Percentiles rank a stretch among this genome's conserved stretches.
phyloP scores from a whole-genome alignment of 1,284 basidiomycete genomes.

The Apiotrichum domesticum region DNA sequence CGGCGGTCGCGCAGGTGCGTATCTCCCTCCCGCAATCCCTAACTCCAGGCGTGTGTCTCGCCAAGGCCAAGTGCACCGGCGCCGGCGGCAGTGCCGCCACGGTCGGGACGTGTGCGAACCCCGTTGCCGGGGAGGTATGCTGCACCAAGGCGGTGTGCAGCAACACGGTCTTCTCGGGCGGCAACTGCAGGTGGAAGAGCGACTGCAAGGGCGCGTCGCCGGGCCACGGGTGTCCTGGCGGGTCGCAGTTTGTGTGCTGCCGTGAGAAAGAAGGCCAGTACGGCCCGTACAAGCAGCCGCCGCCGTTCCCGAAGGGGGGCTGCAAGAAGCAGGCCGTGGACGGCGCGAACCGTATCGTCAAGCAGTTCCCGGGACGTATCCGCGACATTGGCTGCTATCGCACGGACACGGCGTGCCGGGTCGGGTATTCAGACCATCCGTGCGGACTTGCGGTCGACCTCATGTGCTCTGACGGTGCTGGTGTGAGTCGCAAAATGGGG shows the following conservation, averaged over 20 bases:
- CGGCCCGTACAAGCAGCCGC: not conserved
- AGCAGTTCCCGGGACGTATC: not conserved
- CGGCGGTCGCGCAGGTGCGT: not conserved
- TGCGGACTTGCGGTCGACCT: not conserved
- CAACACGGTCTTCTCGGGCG: not conserved
- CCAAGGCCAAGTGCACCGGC: not conserved
- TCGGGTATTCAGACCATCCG: not conserved
- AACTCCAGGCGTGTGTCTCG: not conserved
- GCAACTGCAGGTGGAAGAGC: slow-evolving; percentile 2
- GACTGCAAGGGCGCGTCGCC: not conserved
- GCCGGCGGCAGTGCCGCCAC: not conserved
- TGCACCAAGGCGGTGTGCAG: slow-evolving; percentile 1
- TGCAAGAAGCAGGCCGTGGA: not conserved
- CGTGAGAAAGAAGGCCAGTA: not conserved
- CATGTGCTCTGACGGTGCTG: slow-evolving; percentile 1
- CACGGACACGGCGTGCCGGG: not conserved
- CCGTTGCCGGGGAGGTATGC: not conserved
- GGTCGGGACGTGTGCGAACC: not conserved
- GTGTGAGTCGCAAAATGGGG: not conserved
- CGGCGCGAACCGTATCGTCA: not conserved
- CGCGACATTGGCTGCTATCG: slow-evolving; percentile 3
- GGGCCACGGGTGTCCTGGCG: not conserved
- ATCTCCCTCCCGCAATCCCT: no score
- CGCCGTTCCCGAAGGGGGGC: not conserved
- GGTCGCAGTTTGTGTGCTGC: not conserved